Evolutionary conservation across 179 eudicot species (phyloP).

Genomic region (Spergularia azorica): DNA sequence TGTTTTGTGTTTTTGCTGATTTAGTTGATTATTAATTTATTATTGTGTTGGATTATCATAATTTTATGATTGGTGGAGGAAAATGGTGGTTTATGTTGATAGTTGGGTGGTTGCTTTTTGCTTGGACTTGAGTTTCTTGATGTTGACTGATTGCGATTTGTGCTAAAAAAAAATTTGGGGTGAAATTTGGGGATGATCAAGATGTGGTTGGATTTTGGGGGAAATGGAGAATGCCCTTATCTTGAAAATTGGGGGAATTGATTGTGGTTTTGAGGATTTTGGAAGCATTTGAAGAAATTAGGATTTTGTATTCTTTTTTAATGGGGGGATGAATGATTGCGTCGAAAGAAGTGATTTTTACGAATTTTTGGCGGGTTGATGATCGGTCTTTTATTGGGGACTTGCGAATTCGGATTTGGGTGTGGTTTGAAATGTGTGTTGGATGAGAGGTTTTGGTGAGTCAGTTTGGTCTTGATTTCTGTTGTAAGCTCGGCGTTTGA

Average conservation of each 20-base stretch:
- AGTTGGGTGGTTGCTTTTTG: constrained; percentile 17
- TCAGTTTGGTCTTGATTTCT: not conserved
- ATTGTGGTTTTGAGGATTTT: constrained; percentile 10
- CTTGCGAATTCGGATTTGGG: no score
- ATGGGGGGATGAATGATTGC: not conserved
- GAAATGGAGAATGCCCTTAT: constrained; percentile 10
- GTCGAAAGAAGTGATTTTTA: no score
- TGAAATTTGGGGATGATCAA: constrained; percentile 18
- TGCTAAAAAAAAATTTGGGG: not conserved
- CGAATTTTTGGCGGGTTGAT: no score
- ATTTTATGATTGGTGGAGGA: constrained; percentile 1
- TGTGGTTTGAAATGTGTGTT: not conserved
- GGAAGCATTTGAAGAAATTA: constrained; percentile 10
- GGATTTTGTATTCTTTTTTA: not conserved
- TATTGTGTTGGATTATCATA: not conserved
- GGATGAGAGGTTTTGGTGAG: not conserved
- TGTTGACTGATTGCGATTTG: constrained; percentile 26
- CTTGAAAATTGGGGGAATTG: constrained; percentile 6
- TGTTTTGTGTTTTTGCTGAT: constrained; percentile 6
- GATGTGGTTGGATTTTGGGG: constrained; percentile 14
- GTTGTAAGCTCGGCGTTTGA: no score
- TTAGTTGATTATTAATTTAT: constrained; percentile 1
- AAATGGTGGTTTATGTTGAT: constrained; percentile 1
- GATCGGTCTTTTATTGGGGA: no score
- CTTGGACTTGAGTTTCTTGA: constrained; percentile 27